phyloP scores from a whole-genome alignment of 768 basidiomycete genomes.

The Pholiota molesta region DNA sequence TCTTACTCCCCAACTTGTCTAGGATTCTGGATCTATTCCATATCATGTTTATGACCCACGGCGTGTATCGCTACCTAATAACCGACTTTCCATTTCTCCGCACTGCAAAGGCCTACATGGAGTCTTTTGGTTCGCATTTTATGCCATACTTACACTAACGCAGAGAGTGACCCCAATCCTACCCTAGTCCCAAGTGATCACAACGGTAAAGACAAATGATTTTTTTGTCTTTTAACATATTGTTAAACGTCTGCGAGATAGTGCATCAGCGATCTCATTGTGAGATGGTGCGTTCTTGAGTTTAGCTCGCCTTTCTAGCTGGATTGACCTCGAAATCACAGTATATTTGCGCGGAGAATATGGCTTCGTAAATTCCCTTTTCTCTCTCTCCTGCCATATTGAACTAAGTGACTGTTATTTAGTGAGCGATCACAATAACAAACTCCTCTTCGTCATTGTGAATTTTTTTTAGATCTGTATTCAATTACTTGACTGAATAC shows the following conservation, averaged over 20 bases:
- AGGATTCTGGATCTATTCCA: slow-evolving; percentile 26
- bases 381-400: not conserved
- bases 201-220: slow-evolving; percentile 20
- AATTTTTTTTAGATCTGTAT: not conserved
- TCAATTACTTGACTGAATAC: not conserved
- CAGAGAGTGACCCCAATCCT: not conserved
- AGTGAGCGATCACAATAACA: slow-evolving; percentile 22
- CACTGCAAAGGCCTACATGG: slow-evolving; percentile 23
- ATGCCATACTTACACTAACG: slow-evolving; percentile 4
- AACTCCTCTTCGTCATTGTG: slow-evolving; percentile 19
- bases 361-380: slow-evolving; percentile 22
- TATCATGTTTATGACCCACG: slow-evolving; percentile 25
- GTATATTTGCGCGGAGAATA: slow-evolving; percentile 27
- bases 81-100: slow-evolving; percentile 18
- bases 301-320: not conserved
- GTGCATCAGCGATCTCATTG: slow-evolving; percentile 27
- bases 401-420: not conserved
- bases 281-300: slow-evolving; percentile 17
- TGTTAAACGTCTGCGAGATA: not conserved
- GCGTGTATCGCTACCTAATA: slow-evolving; percentile 24
- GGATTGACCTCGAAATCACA: not conserved
- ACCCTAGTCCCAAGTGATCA: slow-evolving; percentile 23
- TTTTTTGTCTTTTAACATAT: not conserved
- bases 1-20: not conserved
- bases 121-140: slow-evolving; percentile 19